Evolutionary conservation across 371 early-diverging fungal species (phyloP), one percentile per base, ranked within the genome.

Genomic region (Synchytrium microbalum): DNA sequence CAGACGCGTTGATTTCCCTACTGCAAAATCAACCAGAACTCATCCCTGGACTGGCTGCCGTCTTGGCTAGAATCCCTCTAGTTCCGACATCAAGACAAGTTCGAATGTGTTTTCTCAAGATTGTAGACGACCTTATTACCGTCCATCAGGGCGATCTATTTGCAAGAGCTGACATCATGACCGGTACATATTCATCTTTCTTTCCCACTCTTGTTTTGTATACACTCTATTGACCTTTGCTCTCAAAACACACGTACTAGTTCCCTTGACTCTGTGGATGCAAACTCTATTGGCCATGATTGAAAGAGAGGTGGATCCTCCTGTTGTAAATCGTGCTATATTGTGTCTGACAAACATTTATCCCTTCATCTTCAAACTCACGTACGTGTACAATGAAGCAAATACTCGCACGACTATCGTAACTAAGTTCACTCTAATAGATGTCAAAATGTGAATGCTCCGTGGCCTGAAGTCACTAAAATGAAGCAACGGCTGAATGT

Each of bases 331-430:
- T 46, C 60, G 72, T 26, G 57, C 65, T 3, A 59, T 69, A 2
- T 60, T 54, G 32, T 60, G 51, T 33, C 30, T 61, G 31, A 64
- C 72, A 13, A 58, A 58, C 46, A 62, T 67, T 24, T 72, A 69
- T 55, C 69, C 60, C 16, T n/a, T 59, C 58, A 54, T 67, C 10
- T 72, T 69, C 63, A 61, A 69, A 29, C 63, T 65, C 58, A 58
- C 69, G 72, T 69, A 32, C 55, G 67, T 66, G 16, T 54, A 23
- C 26, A n/a, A 2, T 1, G 1, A 27, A n/a, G 24, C 26, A 28
- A 29, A n/a, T 63, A 3, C 13, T 27, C 23, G 33, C 24, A 59
- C 46, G 60, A 30, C 29, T 14, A 59, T 32, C 13, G 8, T 59
- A 13, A n/a, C n/a, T n/a, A n/a, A n/a, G n/a, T n/a, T n/a, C n/a